Base-by-base conservation (phyloP, 176 grass and related monocot species). In the Cymbopogon citratus region DNA sequence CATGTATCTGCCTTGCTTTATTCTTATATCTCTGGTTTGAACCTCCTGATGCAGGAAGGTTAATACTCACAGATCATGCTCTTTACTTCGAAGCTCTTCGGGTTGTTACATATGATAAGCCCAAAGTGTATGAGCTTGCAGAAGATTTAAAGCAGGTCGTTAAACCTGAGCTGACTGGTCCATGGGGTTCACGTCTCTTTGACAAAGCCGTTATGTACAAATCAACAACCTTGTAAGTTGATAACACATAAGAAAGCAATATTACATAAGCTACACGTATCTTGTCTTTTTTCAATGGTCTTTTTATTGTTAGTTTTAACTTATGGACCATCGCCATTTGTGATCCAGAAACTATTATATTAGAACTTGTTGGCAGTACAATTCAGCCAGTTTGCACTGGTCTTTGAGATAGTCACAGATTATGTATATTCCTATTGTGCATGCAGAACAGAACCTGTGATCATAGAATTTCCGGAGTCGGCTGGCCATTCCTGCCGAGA, bases 141-240 rank as follows among this genome's bases (percentile, higher is more conserved):
- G 88, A 95, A 87, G 95, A 98, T 91, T 63, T 93, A 79, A 98
- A 98, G 43, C 95, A 98, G 81, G 71, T 91, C 63, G 90, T 98
- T 85, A 98, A 90, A 79, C 95, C 95, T 52, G 95, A 98, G 77
- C 80, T 98, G 73, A 94, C 92, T 87, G 95, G 95, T 63, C 95
- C 95, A 77, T 98, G 92, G 95, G 95, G 95, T 77, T 98, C 95
- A 73, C 92, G 95, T 41, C 90, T 98, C 78, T 98, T 94, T 89
- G 95, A 98, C 79, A 98, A 98, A 87, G 95, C 95, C 2, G 87
- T 98, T 63, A 98, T 98, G 95, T 98, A 98, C 77, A 98, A 93
- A 86, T 94, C 95, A 73, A 79, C 84, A 73, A 85, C 88, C 39
- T 81, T 98, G 95, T 98, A 86, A 94, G 95, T 89, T 41, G 6